These are phyloP conservation scores for Dalbergia cochinchinensis DNA, from an alignment of 306 rosid species.

Conservation along the genomic window DNA sequence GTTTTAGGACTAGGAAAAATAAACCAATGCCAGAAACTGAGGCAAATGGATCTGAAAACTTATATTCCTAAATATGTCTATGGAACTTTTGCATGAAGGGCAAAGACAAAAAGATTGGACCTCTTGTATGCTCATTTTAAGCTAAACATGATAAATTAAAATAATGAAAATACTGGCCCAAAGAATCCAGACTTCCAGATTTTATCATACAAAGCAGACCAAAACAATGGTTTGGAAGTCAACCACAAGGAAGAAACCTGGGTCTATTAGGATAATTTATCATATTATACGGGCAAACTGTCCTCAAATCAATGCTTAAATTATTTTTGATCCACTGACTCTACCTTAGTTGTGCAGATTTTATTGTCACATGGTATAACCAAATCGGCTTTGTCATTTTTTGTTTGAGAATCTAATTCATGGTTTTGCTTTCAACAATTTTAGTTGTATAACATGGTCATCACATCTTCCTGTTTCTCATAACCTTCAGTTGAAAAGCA, in stretches of 20 bases:
- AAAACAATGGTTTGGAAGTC: neutral
- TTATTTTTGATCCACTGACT: slow-evolving; percentile 17
- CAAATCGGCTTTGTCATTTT: slow-evolving; percentile 21
- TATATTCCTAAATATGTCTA: neutral
- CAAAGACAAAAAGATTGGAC: neutral
- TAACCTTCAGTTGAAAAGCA: slow-evolving; percentile 58
- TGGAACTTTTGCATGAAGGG: neutral
- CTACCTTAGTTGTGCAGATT: neutral
- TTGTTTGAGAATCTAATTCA: slow-evolving; percentile 20
- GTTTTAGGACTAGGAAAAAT: neutral
- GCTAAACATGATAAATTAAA: neutral
- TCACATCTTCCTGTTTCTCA: slow-evolving; percentile 15
- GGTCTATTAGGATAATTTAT: neutral
- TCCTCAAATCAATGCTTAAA: neutral
- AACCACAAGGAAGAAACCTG: neutral
- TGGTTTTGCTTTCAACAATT: slow-evolving; percentile 16
- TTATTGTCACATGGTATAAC: neutral
- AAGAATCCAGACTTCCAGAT: neutral
- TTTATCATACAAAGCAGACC: too few relatives aligned
- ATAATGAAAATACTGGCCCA: neutral
- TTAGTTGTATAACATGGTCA: slow-evolving; percentile 14
- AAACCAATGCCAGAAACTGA: neutral
- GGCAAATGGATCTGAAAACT: neutral
- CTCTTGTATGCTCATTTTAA: neutral
- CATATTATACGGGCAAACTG: neutral